Base-by-base conservation (phyloP, 768 basidiomycete genomes). In the Xerocomus potaroensis region DNA sequence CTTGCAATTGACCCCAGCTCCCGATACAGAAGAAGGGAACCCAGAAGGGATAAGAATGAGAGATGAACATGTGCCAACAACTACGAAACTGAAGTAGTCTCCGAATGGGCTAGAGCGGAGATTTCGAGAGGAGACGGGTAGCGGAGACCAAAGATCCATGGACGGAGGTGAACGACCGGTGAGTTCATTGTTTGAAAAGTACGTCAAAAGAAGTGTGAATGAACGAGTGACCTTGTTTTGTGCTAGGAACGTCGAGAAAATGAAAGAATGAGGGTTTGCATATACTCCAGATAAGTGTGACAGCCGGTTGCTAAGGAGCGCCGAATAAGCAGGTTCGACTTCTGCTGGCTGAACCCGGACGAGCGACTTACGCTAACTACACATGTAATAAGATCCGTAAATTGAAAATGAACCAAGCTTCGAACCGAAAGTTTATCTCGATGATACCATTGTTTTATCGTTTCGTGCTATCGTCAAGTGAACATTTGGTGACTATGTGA, bases 1-100 rank as follows among this genome's bases (percentile, higher is more conserved):
- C 85, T 78, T 87, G 84, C 12, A 89, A 72, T 59, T 88, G 85
- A 8, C 84, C 83, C 84, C 83, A 87, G 4, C 70, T 76, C 22
- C 86, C 87, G 39, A 89, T 74, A 30, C 77, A 11, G 82, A 80
- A 4, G 67, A 51, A 0, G 86, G 86, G 56, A 88, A 85, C n/a
- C 71, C 74, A 22, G 62, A 43, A 24, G 74, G 74, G 5, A 61
- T 49, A 32, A 23, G 27, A 6, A 48, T 36, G 48, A 53, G 41
- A 34, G 48, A 54, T 12, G 48, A 30, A 16, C 61, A 66, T 14
- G 54, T 56, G 19, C 61, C 39, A 15, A 51, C 26, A 11, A 51
- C 24, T 23, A 61, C 16, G 23, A 63, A 14, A 43, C 57, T 49
- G 48, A 15, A 66, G 9, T 31, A 31, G 55, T 41, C 49, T 52